Percentiles rank a stretch among this genome's conserved stretches.
These are phyloP conservation scores for Euphrasia confusa DNA, from an alignment of 257 asterid species.

Conservation along the genomic window DNA sequence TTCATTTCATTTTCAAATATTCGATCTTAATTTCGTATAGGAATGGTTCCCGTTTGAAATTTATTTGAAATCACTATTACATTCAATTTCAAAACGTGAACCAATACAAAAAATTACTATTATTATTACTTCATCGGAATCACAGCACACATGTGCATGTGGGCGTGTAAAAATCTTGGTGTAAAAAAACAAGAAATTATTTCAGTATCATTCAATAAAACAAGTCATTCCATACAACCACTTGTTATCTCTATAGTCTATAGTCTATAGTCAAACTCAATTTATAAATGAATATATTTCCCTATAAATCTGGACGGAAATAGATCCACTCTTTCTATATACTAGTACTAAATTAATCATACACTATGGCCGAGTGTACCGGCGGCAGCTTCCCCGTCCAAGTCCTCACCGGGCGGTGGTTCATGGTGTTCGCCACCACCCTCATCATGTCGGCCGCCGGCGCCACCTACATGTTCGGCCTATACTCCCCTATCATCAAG, in stretches of 20 bases:
- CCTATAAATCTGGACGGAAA: background rate
- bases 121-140: too few relatives aligned
- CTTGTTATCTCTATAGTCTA: too few relatives aligned
- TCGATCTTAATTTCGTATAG: too few relatives aligned
- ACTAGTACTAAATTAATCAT: background rate
- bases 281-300: background rate
- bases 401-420: conserved; percentile 62
- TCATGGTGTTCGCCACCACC: conserved; percentile 65
- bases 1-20: too few relatives aligned
- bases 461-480: conserved; percentile 80
- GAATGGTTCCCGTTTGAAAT: too few relatives aligned
- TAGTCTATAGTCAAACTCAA: too few relatives aligned
- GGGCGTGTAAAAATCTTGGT: background rate
- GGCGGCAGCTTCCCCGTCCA: conserved; percentile 33
- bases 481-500: conserved; percentile 53
- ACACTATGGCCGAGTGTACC: conserved; percentile 24
- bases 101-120: too few relatives aligned
- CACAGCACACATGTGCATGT: too few relatives aligned
- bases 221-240: background rate
- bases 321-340: background rate
- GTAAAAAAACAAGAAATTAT: background rate
- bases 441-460: conserved; percentile 75
- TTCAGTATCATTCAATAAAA: background rate
- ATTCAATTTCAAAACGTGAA: too few relatives aligned
- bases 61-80: too few relatives aligned